Evolutionary conservation across 495 filamentous ascomycete genomes (phyloP).

Genomic region (Trichoderma asperelloides): DNA sequence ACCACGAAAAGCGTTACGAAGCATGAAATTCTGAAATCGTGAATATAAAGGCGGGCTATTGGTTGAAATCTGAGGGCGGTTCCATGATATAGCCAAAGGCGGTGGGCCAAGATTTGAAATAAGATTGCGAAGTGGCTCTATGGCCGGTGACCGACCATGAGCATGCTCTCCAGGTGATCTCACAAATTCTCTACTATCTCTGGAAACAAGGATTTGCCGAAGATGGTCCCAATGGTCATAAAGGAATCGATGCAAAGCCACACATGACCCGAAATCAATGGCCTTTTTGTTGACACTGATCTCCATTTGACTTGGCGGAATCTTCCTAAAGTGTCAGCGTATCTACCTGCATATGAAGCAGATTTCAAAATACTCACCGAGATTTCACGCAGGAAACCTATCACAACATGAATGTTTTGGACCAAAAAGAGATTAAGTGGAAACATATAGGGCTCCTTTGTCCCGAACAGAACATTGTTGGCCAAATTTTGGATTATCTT

Average conservation of each 20-base stretch:
- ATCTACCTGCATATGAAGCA: background rate
- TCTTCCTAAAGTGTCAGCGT: conserved; percentile 17
- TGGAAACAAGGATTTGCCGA: conserved; percentile 49
- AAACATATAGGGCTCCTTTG: conserved; percentile 61
- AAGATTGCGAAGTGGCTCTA: conserved; percentile 45
- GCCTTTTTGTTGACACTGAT: conserved; percentile 34
- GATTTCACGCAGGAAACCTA: conserved; percentile 53
- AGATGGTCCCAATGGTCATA: conserved; percentile 64
- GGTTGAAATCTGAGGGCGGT: conserved; percentile 47
- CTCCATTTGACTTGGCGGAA: conserved; percentile 29
- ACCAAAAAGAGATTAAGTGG: conserved; percentile 57
- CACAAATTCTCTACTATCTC: conserved; percentile 44
- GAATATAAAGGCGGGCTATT: conserved; percentile 53
- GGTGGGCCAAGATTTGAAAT: conserved; percentile 56
- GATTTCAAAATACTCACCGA: conserved; percentile 31
- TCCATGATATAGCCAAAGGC: conserved; percentile 54
- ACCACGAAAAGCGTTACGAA: conserved; percentile 52
- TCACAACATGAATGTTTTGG: conserved; percentile 54
- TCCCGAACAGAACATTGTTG: conserved; percentile 62
- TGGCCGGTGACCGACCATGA: conserved; percentile 35
- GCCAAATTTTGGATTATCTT: conserved; percentile 61
- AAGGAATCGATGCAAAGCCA: conserved; percentile 55
- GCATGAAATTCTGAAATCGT: conserved; percentile 62
- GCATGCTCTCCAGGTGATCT: conserved; percentile 39
- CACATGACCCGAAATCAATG: conserved; percentile 59